A percentile compares a stretch with the other conserved stretches of the same genome.
phyloP scores from a whole-genome alignment of 345 rosid species.

The Trapa incisa region DNA sequence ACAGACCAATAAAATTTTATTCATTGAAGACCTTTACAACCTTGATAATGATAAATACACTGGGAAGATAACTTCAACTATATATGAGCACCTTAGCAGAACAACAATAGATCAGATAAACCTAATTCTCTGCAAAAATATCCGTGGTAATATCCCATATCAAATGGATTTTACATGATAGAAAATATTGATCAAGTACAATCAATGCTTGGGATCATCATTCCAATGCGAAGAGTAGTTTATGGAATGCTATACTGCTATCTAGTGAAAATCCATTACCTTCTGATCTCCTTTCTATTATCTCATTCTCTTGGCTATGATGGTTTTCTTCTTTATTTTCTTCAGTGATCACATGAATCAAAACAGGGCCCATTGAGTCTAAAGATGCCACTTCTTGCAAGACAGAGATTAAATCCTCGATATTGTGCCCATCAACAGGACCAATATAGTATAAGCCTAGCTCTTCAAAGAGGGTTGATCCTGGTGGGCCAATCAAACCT shows the following conservation, averaged over 20 bases:
- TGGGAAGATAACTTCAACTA: not conserved
- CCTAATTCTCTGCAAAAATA: not conserved
- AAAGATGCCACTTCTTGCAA: constrained; percentile 69
- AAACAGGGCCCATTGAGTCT: constrained; percentile 84
- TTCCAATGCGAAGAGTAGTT: too few relatives aligned
- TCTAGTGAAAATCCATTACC: constrained; percentile 17
- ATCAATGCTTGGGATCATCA: too few relatives aligned
- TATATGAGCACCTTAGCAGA: not conserved
- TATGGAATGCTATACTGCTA: not conserved
- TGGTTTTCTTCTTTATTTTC: constrained; percentile 31
- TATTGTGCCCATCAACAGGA: constrained; percentile 89
- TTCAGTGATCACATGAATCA: constrained; percentile 82
- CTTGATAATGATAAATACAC: not conserved
- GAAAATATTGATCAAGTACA: not conserved
- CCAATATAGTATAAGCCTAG: constrained; percentile 88
- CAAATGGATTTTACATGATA: not conserved
- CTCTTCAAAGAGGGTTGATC: constrained; percentile 90
- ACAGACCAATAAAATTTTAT: too few relatives aligned
- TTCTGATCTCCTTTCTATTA: constrained; percentile 19
- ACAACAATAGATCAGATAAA: not conserved
- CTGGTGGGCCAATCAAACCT: constrained; percentile 86
- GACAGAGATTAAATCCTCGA: constrained; percentile 70
- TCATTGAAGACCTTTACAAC: too few relatives aligned
- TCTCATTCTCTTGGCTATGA: constrained; percentile 15
- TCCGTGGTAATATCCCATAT: not conserved